Evolutionary conservation across 1,284 basidiomycete species (phyloP), one percentile per base, ranked within the genome.

Genomic region (Mrakiaceae sp.): DNA sequence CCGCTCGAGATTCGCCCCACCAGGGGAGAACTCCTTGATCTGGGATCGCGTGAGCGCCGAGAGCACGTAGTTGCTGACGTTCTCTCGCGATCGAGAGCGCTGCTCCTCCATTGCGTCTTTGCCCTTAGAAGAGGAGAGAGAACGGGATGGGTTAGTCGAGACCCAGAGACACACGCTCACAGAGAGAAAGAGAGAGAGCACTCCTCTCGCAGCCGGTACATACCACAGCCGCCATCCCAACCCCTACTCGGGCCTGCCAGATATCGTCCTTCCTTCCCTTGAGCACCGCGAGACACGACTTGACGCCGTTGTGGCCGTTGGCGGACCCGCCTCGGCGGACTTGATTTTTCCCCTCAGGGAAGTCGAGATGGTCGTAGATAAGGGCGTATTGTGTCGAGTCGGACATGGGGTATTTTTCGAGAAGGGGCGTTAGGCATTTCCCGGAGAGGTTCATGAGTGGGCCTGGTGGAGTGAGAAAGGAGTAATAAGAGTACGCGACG

Each of bases 351-450:
- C 46, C 52, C 40, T 42, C 61, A 4, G 54, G 53, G 40, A 49
- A 56, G 44, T 62, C 61, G 61, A 62, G 61, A 39, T 62, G 61
- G 53, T 62, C 61, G 53, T 62, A 54, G 6, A 62, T 51, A 47
- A 62, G 50, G 53, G 42, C 55, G 39, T 62, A 52, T 2, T 47
- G 7, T 39, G 61, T 62, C 12, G 51, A 46, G 5, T 51, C 10
- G 46, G 39, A n/a, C 12, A 54, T 6, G 6, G 47, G 52, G 46
- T 27, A 62, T 12, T 46, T 27, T 3, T 16, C 16, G 27, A 56
- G 47, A 16, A 60, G 46, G 7, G 58, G 58, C 27, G 11, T 49
- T 16, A 60, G 58, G 5, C 42, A 46, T 14, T n/a, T 10, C 10
- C 58, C 58, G 10, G 48, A 49, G 48, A 51, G 10, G 48, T 60